These are phyloP conservation scores for Globisporangium paddicum DNA, from an alignment of 352 stramenopile species.

Conservation along the genomic window DNA sequence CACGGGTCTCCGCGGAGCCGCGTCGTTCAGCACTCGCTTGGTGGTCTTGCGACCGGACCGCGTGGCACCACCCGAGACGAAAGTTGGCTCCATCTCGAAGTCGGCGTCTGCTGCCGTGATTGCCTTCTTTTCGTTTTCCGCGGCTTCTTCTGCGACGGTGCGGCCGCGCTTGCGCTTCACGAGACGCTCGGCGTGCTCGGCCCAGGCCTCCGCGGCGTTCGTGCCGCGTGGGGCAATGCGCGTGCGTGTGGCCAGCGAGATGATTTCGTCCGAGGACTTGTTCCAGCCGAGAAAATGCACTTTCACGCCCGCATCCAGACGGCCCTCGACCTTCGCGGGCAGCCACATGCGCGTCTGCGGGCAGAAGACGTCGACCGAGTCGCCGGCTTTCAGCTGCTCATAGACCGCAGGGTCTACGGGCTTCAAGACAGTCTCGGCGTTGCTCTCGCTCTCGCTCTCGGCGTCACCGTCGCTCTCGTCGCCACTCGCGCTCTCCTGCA, in stretches of 20 bases:
- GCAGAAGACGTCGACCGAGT: conserved; percentile 62
- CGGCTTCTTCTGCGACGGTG: conserved; percentile 18
- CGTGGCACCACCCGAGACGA: conserved; percentile 57
- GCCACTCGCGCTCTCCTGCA: background rate
- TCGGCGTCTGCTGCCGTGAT: background rate
- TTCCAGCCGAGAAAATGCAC: conserved; percentile 75
- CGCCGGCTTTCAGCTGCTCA: conserved; percentile 21
- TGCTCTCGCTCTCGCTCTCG: background rate
- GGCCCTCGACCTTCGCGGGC: conserved; percentile 42
- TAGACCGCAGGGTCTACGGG: conserved; percentile 5
- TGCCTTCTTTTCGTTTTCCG: background rate
- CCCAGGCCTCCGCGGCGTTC: conserved; percentile 35
- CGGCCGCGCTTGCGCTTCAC: conserved; percentile 29
- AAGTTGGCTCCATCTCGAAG: conserved; percentile 20
- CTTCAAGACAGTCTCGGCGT: background rate
- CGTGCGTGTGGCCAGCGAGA: conserved; percentile 20
- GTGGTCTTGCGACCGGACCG: conserved; percentile 66
- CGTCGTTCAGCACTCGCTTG: conserved; percentile 43
- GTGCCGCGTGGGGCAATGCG: conserved; percentile 39
- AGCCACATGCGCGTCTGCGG: conserved; percentile 47
- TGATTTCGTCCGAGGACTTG: conserved; percentile 46
- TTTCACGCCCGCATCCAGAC: conserved; percentile 22
- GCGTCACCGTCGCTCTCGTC: background rate
- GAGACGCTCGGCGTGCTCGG: conserved; percentile 33
- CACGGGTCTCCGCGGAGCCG: conserved; percentile 19